A percentile compares a stretch with the other conserved stretches of the same genome.
phyloP scores from a whole-genome alignment of 164 flowering plant genomes.

The Kingdonia uniflora region DNA sequence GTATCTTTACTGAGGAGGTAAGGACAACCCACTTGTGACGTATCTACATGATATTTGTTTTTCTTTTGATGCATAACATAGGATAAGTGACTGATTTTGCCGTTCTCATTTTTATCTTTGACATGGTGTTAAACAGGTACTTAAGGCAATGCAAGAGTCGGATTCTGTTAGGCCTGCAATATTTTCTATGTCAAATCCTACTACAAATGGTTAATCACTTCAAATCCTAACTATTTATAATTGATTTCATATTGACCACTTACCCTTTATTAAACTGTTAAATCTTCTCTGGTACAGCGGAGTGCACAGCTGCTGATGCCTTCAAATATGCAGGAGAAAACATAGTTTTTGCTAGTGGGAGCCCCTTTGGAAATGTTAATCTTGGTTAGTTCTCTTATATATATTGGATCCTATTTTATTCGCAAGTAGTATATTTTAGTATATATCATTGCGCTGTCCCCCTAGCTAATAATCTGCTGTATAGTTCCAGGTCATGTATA shows the following conservation, averaged over 20 bases:
- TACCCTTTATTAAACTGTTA: not conserved
- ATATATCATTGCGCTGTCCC: too few relatives aligned
- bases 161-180: constrained; percentile 87
- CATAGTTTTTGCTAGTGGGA: constrained; percentile 94
- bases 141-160: constrained; percentile 82
- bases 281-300: constrained; percentile 47
- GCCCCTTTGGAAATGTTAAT: constrained; percentile 81
- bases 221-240: too few relatives aligned
- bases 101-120: too few relatives aligned
- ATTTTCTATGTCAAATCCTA: constrained; percentile 99
- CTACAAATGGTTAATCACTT: constrained; percentile 75
- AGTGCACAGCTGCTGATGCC: constrained; percentile 91
- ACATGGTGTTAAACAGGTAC: constrained; percentile 46
- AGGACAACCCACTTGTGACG: not conserved
- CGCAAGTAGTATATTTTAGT: too few relatives aligned
- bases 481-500: too few relatives aligned
- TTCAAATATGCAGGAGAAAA: constrained; percentile 88
- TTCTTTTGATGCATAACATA: too few relatives aligned
- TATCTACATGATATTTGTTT: too few relatives aligned
- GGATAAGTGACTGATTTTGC: too few relatives aligned
- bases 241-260: not conserved
- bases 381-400: constrained; percentile 72
- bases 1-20: constrained; percentile 83
- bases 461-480: too few relatives aligned
- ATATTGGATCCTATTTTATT: too few relatives aligned